Percentiles rank a stretch among this genome's conserved stretches.
phyloP scores from a whole-genome alignment of 2,329 filamentous ascomycete species.

The Aspergillus felis region DNA sequence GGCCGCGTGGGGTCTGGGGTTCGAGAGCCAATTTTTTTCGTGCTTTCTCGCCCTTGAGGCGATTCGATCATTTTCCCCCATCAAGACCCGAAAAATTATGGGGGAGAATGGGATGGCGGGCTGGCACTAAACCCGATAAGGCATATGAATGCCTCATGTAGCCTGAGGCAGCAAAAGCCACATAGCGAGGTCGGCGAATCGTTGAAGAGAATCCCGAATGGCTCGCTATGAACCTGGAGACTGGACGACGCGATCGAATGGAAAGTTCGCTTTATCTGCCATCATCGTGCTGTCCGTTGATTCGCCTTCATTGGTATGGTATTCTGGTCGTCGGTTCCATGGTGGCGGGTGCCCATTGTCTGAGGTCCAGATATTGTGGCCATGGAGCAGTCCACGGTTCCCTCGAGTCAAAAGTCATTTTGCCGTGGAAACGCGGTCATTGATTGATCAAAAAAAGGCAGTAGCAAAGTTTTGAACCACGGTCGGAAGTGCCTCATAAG shows the following conservation, averaged over 20 bases:
- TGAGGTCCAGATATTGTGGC: background rate
- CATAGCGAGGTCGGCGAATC: background rate
- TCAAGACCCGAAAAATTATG: background rate
- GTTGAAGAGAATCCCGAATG: conserved; percentile 3
- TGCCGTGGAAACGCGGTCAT: background rate
- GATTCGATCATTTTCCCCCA: background rate
- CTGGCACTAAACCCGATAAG: background rate
- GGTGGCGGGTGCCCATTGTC: background rate
- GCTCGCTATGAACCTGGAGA: background rate
- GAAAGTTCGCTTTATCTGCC: background rate
- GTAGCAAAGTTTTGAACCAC: background rate
- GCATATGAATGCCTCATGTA: background rate
- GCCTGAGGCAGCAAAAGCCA: background rate
- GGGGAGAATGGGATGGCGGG: background rate
- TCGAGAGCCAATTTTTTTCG: background rate
- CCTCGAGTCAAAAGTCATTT: background rate
- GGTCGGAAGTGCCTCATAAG: background rate
- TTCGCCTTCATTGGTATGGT: background rate
- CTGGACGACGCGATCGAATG: background rate
- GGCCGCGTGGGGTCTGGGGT: background rate
- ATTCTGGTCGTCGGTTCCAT: background rate
- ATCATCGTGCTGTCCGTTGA: background rate
- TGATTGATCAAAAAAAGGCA: background rate
- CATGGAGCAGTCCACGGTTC: background rate
- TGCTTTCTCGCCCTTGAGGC: background rate